phyloP scores from a whole-genome alignment of 768 basidiomycete species.

The Russula lepida region DNA sequence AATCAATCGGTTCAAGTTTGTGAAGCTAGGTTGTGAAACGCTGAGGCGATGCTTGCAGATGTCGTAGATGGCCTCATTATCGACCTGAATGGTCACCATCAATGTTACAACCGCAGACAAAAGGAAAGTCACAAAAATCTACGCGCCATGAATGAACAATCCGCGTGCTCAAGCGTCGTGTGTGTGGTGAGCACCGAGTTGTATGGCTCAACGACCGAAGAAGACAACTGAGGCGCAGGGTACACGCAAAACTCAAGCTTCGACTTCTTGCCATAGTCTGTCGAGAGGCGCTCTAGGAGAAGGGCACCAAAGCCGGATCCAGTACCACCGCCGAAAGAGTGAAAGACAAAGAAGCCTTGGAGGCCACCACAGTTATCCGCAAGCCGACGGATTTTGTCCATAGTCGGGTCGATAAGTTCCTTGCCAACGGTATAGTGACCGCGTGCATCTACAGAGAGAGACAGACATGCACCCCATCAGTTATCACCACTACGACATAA shows the following conservation, averaged over 20 bases:
- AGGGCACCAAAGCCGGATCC: constrained; percentile 98
- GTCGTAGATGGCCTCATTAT: constrained; percentile 99
- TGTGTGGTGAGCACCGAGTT: constrained; percentile 96
- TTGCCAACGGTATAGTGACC: constrained; percentile 99
- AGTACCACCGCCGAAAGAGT: constrained; percentile 98
- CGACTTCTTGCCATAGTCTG: constrained; percentile 98
- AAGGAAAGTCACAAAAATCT: not conserved
- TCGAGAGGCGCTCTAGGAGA: constrained; percentile 89
- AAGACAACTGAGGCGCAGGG: constrained; percentile 87
- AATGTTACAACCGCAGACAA: not conserved
- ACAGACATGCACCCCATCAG: not conserved
- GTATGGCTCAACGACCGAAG: constrained; percentile 97
- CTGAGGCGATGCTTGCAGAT: constrained; percentile 96
- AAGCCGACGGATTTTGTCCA: constrained; percentile 91
- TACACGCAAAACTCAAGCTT: constrained; percentile 98
- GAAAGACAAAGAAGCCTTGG: constrained; percentile 99
- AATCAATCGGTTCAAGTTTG: constrained; percentile 92
- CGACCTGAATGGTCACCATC: constrained; percentile 48
- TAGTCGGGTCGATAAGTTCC: constrained; percentile 91
- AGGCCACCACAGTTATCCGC: constrained; percentile 96
- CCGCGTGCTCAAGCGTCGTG: constrained; percentile 96
- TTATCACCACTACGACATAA: constrained; percentile 2
- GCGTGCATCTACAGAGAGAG: constrained; percentile 64
- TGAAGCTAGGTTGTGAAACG: constrained; percentile 79
- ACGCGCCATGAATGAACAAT: constrained; percentile 96